Percentiles rank a stretch among this genome's conserved stretches.
Evolutionary conservation across 73 alveolate genomes (phyloP).

Genomic region (Paraurostyla sp.): DNA sequence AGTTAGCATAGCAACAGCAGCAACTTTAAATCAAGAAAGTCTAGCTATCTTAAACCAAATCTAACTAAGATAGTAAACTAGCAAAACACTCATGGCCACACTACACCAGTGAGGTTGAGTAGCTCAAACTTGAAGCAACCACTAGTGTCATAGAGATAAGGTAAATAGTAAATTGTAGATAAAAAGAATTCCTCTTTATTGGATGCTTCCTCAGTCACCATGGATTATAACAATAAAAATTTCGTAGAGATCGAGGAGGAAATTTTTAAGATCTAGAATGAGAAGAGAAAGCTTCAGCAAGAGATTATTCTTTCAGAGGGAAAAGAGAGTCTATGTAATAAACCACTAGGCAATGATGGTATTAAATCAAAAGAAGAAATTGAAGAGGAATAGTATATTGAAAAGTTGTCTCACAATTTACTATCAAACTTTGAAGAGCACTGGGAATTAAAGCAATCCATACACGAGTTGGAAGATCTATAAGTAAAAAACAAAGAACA

Average conservation of each 20-base stretch:
- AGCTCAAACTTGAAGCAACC: neutral
- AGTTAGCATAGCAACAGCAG: too few species aligned
- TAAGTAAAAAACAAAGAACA: neutral
- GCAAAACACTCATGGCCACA: conserved; percentile 33
- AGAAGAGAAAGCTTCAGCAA: neutral
- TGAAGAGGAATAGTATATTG: conserved; percentile 29
- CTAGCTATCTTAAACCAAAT: conserved; percentile 1
- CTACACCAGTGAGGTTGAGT: conserved; percentile 37
- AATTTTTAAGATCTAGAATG: neutral
- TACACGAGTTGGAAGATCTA: conserved; percentile 9
- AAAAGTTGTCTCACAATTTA: conserved; percentile 7
- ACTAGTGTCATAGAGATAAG: neutral
- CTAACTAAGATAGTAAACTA: neutral
- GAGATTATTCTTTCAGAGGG: too few species aligned
- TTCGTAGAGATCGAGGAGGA: conserved; percentile 25
- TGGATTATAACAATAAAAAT: neutral
- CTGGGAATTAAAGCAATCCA: conserved; percentile 52
- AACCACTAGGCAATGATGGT: too few species aligned
- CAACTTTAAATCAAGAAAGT: neutral
- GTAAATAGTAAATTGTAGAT: too few species aligned
- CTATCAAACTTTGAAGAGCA: conserved; percentile 40
- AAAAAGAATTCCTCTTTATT: too few species aligned
- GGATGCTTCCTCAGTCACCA: neutral
- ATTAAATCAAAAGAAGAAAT: neutral
- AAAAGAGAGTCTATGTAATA: too few species aligned